Percentiles rank a stretch among this genome's conserved stretches.
phyloP scores from a whole-genome alignment of 768 basidiomycete species.

The Suillus placidus region DNA sequence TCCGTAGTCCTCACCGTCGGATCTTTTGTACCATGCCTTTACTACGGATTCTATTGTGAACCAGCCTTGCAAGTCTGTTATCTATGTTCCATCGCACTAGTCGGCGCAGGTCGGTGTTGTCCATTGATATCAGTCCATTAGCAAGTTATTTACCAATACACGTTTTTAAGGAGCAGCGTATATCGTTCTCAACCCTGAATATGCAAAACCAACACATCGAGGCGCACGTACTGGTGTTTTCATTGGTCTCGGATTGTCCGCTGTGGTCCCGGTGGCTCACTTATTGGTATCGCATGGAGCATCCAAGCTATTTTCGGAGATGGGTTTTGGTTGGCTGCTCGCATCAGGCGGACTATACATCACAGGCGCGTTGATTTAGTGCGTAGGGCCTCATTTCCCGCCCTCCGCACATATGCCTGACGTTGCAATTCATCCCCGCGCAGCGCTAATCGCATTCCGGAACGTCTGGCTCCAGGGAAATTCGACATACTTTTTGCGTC shows the following conservation, averaged over 20 bases:
- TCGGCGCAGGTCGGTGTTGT: conserved; percentile 58
- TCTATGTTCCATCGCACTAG: conserved; percentile 49
- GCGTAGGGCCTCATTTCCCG: conserved; percentile 43
- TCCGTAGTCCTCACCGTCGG: conserved; percentile 66
- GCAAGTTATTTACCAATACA: conserved; percentile 15
- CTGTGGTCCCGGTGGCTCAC: conserved; percentile 70
- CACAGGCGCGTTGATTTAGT: conserved; percentile 81
- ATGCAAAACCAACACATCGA: conserved; percentile 73
- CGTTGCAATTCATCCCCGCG: conserved; percentile 38
- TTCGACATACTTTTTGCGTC: conserved; percentile 82
- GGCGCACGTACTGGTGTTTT: conserved; percentile 79
- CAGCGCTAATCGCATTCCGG: conserved; percentile 85
- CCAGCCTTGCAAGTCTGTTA: conserved; percentile 56
- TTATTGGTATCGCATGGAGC: conserved; percentile 61
- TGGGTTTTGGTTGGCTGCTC: conserved; percentile 74
- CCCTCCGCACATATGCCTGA: conserved; percentile 28
- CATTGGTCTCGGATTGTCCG: conserved; percentile 73
- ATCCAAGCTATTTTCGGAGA: conserved; percentile 52
- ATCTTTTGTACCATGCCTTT: conserved; percentile 75
- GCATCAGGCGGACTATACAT: conserved; percentile 77
- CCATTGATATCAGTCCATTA: conserved; percentile 7
- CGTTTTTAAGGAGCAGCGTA: conserved; percentile 58
- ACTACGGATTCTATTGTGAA: conserved; percentile 79
- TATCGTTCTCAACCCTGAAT: conserved; percentile 78
- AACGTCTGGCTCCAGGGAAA: conserved; percentile 69